Percentiles rank a stretch among this genome's conserved stretches.
Conservation (phyloP, 495 filamentous ascomycete species). For the Trichocladium antarcticum region DNA sequence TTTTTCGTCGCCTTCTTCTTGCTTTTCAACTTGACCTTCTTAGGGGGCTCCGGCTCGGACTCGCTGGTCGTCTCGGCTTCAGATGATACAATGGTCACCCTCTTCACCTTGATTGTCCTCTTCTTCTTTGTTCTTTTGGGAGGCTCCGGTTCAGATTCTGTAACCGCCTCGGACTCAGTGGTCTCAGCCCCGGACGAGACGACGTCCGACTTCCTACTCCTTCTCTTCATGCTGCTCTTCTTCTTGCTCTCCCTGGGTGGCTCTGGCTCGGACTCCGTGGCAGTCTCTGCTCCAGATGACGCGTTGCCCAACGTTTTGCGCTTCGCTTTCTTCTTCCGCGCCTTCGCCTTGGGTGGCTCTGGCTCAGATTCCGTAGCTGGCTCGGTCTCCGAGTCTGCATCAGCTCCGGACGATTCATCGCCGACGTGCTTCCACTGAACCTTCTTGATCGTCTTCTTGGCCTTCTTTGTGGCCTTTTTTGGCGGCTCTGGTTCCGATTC, state of each 20-base stretch:
- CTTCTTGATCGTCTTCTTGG: background rate
- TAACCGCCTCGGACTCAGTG: background rate
- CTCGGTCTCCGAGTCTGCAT: background rate
- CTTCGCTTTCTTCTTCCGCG: constrained; percentile 7
- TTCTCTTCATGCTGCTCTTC: constrained; percentile 1
- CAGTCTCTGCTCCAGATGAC: too few species aligned
- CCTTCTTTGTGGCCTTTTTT: constrained; percentile 6
- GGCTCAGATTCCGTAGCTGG: constrained; percentile 2
- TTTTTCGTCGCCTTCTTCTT: background rate
- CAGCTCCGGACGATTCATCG: background rate
- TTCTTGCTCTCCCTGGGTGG: constrained; percentile 7
- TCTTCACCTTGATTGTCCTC: constrained; percentile 2
- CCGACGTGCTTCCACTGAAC: constrained; percentile 1
- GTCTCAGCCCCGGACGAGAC: background rate
- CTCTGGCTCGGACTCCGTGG: constrained; percentile 4
- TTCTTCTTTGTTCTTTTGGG: constrained; percentile 9
- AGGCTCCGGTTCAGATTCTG: background rate
- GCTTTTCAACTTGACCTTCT: background rate
- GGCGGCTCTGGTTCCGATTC: constrained; percentile 1
- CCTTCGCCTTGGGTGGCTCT: background rate
- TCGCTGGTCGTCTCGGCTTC: background rate
- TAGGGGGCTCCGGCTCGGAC: background rate
- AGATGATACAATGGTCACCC: background rate
- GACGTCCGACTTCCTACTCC: background rate
- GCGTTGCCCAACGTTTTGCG: background rate